Conservation (phyloP, 1,284 basidiomycete species). For the Heterobasidion parviporum region DNA sequence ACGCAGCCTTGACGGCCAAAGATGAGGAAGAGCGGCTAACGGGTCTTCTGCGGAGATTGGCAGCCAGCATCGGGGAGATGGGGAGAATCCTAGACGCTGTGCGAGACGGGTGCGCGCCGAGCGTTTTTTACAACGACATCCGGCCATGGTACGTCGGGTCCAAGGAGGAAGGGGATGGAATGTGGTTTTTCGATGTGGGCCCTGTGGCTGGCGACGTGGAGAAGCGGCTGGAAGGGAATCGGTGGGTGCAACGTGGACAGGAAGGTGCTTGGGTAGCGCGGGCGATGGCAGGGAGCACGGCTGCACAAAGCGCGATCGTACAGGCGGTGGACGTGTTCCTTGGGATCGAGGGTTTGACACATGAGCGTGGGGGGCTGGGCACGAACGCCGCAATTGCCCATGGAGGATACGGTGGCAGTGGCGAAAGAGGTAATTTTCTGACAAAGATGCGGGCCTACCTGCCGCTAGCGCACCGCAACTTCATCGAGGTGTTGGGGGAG, state of each 20-base stretch:
- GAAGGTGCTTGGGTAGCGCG: background rate
- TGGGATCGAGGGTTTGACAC: constrained; percentile 7
- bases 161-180: background rate
- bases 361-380: constrained; percentile 12
- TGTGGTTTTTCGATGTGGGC: constrained; percentile 1
- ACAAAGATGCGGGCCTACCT: constrained; percentile 43
- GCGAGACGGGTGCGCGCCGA: constrained; percentile 9
- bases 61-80: constrained; percentile 34
- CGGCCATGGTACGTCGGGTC: constrained; percentile 7
- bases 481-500: constrained; percentile 39
- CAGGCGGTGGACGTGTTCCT: constrained; percentile 11
- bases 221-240: background rate
- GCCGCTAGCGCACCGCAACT: constrained; percentile 45
- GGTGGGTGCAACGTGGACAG: constrained; percentile 1
- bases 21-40: constrained; percentile 45
- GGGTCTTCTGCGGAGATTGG: constrained; percentile 26
- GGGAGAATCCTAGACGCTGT: constrained; percentile 37
- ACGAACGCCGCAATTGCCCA: constrained; percentile 1
- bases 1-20: background rate
- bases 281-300: constrained; percentile 7
- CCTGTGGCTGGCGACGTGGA: background rate
- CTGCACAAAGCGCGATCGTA: constrained; percentile 10
- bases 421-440: constrained; percentile 27
- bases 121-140: constrained; percentile 5
- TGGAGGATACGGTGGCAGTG: background rate